Base-by-base conservation (phyloP, 2,329 filamentous ascomycete species). In the Trichophyton verrucosum region DNA sequence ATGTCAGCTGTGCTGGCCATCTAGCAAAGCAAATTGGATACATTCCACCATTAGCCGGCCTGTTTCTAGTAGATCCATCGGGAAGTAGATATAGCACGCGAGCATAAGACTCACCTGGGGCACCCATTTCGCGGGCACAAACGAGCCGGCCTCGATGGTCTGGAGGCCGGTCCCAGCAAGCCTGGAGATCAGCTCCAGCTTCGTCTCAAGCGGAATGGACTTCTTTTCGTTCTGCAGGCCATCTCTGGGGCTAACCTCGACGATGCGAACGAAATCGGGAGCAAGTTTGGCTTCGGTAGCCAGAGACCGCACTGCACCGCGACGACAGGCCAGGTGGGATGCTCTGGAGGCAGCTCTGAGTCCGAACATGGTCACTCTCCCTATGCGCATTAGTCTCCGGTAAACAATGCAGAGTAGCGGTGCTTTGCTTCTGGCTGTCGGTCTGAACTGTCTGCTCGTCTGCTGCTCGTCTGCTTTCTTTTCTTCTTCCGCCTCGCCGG, bases 1-100 rank as follows among this genome's bases (percentile, higher is more conserved):
- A 86, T 83, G 61, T 84, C 78, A 51, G 82, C 78, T 7, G 83
- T 85, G 62, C 82, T 84, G 13, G 82, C 83, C 83, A 86, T 86
- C 82, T 85, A 62, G 27, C 60, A 11, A 15, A 13, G 8, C 9
- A 15, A 47, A 30, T 44, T 17, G 46, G 49, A 55, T 20, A 22
- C 33, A 17, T 51, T 5, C 30, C 4, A 59, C 5, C n/a, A 46
- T 53, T 46, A 53, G 49, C 36, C 51, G 3, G 13, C 22, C 13
- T 3, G 46, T 17, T 33, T n/a, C 5, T 6, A 8, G 36, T 17
- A 27, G 15, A 57, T 51, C 57, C 20, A 8, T 30, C 27, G 15
- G 24, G 1, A 11, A 3, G 36, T 22, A n/a, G 7, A 4, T 30
- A 11, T 9, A 30, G 27, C 38, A 17, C 27, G n/a, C 24, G 38